Evolutionary conservation across 2,329 filamentous ascomycete species (phyloP), one percentile per base, ranked within the genome.

Genomic region (Phialophora expanda): DNA sequence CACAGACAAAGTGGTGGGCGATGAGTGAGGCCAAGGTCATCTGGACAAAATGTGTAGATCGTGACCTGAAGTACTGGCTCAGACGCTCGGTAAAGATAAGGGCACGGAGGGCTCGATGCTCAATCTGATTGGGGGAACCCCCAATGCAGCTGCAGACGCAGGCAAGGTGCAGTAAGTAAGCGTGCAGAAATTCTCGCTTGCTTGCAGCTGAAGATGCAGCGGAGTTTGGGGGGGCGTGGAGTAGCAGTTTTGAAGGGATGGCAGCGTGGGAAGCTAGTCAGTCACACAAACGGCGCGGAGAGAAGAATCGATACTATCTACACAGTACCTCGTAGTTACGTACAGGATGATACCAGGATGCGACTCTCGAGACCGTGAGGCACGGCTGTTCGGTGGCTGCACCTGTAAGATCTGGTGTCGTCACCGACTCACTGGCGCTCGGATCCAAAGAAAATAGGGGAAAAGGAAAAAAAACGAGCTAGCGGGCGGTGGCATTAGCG

Each of bases 21-120:
- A 61, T 17, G 14, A 28, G 58, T 41, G 46, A 51, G 46, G 38
- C 9, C 28, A 30, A 53, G 46, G 56, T 59, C 56, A 59, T 44
- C 46, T 59, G 56, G n/a, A 59, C 56, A 59, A 34, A 24, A 26
- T 11, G 8, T 58, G 56, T 50, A 41, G 14, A 32, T 59, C 20
- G 24, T 61, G 58, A 61, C 58, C 50, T 51, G 28, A 61, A 26
- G 20, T 22, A 51, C 48, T 51, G 48, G 48, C 38, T 44, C 38
- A 44, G 38, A 44, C 17, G 38, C 17, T 44, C 38, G 38, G 17
- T 44, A 51, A 12, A 24, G 48, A 51, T 51, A 51, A 51, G 24
- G 20, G 48, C 48, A 26, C 9, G 8, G 14, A 51, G 22, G 20
- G 7, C 4, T 51, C 20, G 22, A 51, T 12, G 48, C 24, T 22